Conservation (phyloP, 768 basidiomycete genomes). For the Antrodiella citrinella region DNA sequence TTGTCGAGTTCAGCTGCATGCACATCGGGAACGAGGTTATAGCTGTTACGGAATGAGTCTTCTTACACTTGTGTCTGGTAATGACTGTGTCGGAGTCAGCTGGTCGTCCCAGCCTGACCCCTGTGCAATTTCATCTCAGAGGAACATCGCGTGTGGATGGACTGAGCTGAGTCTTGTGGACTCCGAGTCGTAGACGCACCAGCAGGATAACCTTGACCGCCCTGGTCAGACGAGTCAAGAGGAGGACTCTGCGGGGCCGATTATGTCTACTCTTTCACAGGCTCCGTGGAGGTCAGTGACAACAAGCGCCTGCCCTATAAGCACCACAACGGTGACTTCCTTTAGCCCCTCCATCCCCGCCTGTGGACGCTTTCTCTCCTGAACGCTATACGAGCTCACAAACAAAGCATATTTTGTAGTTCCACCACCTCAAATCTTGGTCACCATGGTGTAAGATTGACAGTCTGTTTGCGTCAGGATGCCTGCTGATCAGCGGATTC, state of each 20-base stretch:
- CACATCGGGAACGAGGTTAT: no score
- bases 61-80: no score
- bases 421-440: conserved; percentile 33
- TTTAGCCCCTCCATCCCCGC: conserved; percentile 12
- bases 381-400: conserved; percentile 13
- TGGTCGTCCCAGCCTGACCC: no score
- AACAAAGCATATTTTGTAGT: conserved; percentile 14
- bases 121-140: no score
- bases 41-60: no score
- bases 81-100: no score
- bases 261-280: no score
- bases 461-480: conserved; percentile 11
- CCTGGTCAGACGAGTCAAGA: no score
- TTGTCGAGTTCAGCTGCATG: no score
- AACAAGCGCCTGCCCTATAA: conserved; percentile 43
- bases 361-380: conserved; percentile 17
- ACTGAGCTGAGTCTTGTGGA: no score
- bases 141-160: no score
- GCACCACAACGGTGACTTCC: conserved; percentile 19
- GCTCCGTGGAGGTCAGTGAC: neutral
- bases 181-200: no score
- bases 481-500: conserved; percentile 23
- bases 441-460: conserved; percentile 76
- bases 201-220: conserved; percentile 43
- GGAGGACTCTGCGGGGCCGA: neutral